A percentile compares a stretch with the other conserved stretches of the same genome.
Conservation (phyloP, 768 basidiomycete genomes). For the Trametes cinnabarina region DNA sequence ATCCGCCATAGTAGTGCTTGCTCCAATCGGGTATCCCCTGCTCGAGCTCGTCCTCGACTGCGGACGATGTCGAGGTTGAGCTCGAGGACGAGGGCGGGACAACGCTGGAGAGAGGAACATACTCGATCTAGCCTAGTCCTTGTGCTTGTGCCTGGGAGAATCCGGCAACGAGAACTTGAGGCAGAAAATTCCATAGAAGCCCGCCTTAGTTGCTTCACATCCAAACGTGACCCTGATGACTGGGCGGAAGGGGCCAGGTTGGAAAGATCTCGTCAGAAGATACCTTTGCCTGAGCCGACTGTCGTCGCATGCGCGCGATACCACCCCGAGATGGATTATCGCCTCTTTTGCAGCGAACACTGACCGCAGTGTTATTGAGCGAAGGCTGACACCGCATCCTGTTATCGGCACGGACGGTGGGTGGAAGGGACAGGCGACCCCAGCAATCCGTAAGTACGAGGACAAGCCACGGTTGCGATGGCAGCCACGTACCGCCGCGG, state of each 20-base stretch:
- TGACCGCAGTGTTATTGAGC: slow-evolving; percentile 2
- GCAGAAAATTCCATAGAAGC: slow-evolving; percentile 15
- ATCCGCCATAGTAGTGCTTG: background rate
- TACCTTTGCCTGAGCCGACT: background rate
- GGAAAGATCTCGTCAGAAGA: slow-evolving; percentile 13
- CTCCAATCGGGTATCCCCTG: background rate
- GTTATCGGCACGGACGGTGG: background rate
- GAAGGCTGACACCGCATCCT: background rate
- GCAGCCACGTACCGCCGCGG: background rate
- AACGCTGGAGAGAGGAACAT: background rate
- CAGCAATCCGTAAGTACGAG: background rate
- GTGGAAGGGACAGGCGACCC: background rate
- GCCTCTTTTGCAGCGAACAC: background rate
- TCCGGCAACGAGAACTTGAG: slow-evolving; percentile 4
- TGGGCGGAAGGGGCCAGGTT: background rate
- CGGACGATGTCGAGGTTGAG: background rate
- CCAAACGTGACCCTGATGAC: background rate
- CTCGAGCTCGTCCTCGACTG: slow-evolving; percentile 1
- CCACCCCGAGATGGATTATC: background rate
- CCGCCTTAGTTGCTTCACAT: background rate
- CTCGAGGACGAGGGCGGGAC: background rate
- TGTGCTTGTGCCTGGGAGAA: slow-evolving; percentile 14
- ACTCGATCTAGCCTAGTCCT: slow-evolving; percentile 11
- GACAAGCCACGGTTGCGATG: slow-evolving; percentile 12
- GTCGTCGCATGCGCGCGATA: background rate